Evolutionary conservation across 2,329 filamentous ascomycete species (phyloP).

Genomic region (Ramularia endophylla): DNA sequence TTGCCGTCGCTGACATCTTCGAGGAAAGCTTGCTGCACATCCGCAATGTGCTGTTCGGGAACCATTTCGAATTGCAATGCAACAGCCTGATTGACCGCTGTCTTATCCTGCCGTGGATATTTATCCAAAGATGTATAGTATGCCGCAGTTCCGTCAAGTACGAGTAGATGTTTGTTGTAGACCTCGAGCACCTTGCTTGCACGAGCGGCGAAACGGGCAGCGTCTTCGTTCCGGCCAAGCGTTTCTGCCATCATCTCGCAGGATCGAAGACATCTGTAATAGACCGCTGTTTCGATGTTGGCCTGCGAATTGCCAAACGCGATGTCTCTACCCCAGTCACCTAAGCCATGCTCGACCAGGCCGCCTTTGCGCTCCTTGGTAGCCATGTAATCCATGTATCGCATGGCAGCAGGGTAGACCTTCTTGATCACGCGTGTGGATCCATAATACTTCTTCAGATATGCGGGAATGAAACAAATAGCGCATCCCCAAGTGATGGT

Average conservation of each 20-base stretch:
- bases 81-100: conserved; percentile 6
- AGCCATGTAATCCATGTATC: conserved; percentile 40
- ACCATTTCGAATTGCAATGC: conserved; percentile 9
- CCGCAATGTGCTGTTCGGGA: conserved; percentile 2
- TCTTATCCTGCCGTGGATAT: conserved; percentile 25
- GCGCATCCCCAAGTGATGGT: conserved; percentile 43
- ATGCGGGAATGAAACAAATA: conserved; percentile 33
- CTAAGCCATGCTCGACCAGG: conserved; percentile 39
- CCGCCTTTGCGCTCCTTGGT: conserved; percentile 37
- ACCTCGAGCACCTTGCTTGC: too few species aligned
- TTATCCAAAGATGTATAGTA: conserved; percentile 37
- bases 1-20: conserved; percentile 22
- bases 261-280: conserved; percentile 38
- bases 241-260: conserved; percentile 34
- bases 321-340: conserved; percentile 41
- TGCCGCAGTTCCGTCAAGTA: conserved; percentile 27
- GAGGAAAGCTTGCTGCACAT: conserved; percentile 4
- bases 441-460: conserved; percentile 38
- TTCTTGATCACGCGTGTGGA: conserved; percentile 34
- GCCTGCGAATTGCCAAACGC: conserved; percentile 41
- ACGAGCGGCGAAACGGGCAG: too few species aligned
- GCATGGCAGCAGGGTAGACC: conserved; percentile 34
- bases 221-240: too few species aligned
- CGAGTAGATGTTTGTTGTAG: conserved; percentile 32
- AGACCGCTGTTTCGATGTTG: conserved; percentile 42